Percentiles rank a stretch among this genome's conserved stretches.
phyloP scores from a whole-genome alignment of 2,329 filamentous ascomycete species.

The Botrytis porri region DNA sequence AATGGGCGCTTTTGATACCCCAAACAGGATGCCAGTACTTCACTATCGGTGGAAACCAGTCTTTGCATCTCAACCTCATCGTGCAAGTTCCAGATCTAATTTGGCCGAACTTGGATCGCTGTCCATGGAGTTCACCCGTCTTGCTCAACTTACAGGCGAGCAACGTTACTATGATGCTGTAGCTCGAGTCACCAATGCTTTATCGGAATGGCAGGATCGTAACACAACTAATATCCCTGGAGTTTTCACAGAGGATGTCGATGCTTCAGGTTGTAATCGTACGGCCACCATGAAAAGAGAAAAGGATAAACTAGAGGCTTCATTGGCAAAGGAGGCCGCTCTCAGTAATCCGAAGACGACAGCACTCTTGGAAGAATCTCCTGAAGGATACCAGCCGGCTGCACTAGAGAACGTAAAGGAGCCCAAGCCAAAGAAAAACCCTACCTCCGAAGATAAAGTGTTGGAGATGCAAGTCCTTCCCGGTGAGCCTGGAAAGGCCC shows the following conservation, averaged over 20 bases:
- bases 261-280: constrained; percentile 73
- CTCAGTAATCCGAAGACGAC: constrained; percentile 14
- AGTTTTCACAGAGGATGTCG: constrained; percentile 74
- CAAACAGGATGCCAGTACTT: constrained; percentile 85
- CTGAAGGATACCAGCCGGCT: constrained; percentile 36
- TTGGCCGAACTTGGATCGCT: constrained; percentile 63
- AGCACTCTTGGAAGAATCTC: constrained; percentile 22
- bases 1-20: constrained; percentile 76
- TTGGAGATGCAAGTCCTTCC: constrained; percentile 35
- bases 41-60: constrained; percentile 75
- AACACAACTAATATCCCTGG: constrained; percentile 65
- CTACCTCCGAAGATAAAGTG: constrained; percentile 16
- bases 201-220: constrained; percentile 70
- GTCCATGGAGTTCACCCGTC: constrained; percentile 82
- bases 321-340: constrained; percentile 20
- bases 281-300: constrained; percentile 20
- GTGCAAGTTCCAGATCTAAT: constrained; percentile 54
- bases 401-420: constrained; percentile 24
- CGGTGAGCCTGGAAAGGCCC: constrained; percentile 31
- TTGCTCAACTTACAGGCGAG: constrained; percentile 80
- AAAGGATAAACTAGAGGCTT: constrained; percentile 1
- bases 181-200: constrained; percentile 76
- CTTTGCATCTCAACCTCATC: constrained; percentile 60
- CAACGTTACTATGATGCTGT: constrained; percentile 87
- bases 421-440: constrained; percentile 30